Base-by-base conservation (phyloP, 495 filamentous ascomycete genomes). In the Penicillium maclennaniae region DNA sequence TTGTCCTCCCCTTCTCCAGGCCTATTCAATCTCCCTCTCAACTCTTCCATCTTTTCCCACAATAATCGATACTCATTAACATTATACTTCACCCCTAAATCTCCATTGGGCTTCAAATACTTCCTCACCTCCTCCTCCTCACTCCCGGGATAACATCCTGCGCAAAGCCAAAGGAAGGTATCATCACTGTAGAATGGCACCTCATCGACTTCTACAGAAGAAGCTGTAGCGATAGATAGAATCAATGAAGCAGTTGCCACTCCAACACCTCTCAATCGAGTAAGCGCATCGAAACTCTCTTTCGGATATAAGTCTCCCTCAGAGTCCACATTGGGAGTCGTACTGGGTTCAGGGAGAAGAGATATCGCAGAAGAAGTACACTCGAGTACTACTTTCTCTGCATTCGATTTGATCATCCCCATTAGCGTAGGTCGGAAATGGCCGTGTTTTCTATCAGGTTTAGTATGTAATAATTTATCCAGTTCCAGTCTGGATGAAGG, bases 141-240 rank as follows among this genome's bases (percentile, higher is more conserved):
- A 40, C 38, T 39, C 38, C 38, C 38, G 20, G 68, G 60, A 43
- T 54, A 69, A 9, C 53, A 54, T n/a, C 54, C 47, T 14, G 63
- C 61, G 64, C 75, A 80, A 14, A 87, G 59, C 85, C 85, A 91
- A 51, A 83, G 74, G 63, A 81, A 91, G 19, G 82, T 71, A 69
- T 91, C 87, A 56, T 92, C 88, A 25, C 84, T 86, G 69, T 88
- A 91, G 66, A 91, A 92, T 1, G 87, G 81, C 10, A 85, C 73
- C 17, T 77, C 69, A 0, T 71, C 61, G 4, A 48, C 42, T 15
- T 43, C 47, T 4, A 1, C 23, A 23, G 23, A 23, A 23, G 23
- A 7, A 0, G 76, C 69, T n/a, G 84, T 79, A 47, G 77, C 75
- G 4, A 84, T 76, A 0, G 85, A 80, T 3, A 91, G 75, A 3